These are phyloP conservation scores for Pseudogymnoascus verrucosus DNA, from an alignment of 2,329 filamentous ascomycete species.

Conservation along the genomic window DNA sequence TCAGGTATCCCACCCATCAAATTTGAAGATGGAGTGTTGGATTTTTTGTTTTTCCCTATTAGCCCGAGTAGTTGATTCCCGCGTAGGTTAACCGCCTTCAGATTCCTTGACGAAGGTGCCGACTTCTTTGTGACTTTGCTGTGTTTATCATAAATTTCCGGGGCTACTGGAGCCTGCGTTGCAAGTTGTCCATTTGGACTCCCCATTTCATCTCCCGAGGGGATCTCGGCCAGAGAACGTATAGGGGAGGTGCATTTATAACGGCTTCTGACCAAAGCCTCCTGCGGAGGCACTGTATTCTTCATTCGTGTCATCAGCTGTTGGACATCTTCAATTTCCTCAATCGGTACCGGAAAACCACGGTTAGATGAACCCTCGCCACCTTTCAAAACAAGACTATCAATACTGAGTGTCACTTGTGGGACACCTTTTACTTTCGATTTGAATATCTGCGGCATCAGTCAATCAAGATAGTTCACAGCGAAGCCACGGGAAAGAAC, in stretches of 20 bases:
- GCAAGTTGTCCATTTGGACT: background rate
- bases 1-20: background rate
- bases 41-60: background rate
- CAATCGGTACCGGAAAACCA: background rate
- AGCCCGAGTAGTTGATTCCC: background rate
- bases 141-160: background rate
- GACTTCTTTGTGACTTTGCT: background rate
- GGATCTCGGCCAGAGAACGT: background rate
- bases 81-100: background rate
- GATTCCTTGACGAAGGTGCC: background rate
- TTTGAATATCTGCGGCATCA: background rate
- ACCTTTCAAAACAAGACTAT: constrained; percentile 2
- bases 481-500: background rate
- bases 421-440: background rate
- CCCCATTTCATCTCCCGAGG: background rate
- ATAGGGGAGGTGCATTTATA: background rate
- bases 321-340: background rate
- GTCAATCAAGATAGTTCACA: background rate
- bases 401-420: constrained; percentile 3
- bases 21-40: background rate
- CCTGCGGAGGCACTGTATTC: background rate
- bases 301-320: background rate
- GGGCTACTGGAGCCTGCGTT: background rate
- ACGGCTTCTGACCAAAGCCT: background rate
- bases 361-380: background rate